phyloP scores from a whole-genome alignment of 768 basidiomycete genomes.

The Hericium rajendrae region DNA sequence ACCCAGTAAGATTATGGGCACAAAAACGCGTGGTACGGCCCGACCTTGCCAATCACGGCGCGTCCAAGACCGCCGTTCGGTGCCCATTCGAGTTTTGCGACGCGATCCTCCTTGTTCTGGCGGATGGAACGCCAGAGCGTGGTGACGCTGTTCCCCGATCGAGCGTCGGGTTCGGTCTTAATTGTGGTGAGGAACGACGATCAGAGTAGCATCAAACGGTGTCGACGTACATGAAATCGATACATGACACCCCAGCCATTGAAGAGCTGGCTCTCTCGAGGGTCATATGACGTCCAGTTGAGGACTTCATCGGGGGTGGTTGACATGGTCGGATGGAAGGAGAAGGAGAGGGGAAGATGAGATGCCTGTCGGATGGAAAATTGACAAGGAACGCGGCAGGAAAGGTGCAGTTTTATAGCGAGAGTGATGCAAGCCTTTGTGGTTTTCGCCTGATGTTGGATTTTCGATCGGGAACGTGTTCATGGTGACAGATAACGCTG shows the following conservation, averaged over 20 bases:
- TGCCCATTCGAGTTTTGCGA: constrained; percentile 84
- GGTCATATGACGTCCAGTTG: constrained; percentile 83
- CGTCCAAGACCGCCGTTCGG: constrained; percentile 76
- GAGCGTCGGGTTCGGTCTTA: constrained; percentile 55
- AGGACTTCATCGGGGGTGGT: constrained; percentile 46
- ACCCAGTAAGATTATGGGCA: constrained; percentile 3
- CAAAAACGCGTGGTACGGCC: background rate
- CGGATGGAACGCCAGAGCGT: constrained; percentile 77
- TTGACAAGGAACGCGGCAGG: constrained; percentile 15
- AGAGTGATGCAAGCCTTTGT: constrained; percentile 35
- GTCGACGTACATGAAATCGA: constrained; percentile 58
- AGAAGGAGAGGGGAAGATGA: constrained; percentile 15
- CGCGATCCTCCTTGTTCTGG: constrained; percentile 77
- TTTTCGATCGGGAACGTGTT: constrained; percentile 73
- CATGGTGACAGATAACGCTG: constrained; percentile 63
- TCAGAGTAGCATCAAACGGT: constrained; percentile 10
- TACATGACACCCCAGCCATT: constrained; percentile 75
- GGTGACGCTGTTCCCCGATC: constrained; percentile 55
- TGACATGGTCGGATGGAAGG: constrained; percentile 31
- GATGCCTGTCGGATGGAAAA: constrained; percentile 14
- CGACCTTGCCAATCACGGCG: constrained; percentile 76
- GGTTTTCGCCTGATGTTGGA: constrained; percentile 42
- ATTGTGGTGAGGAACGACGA: constrained; percentile 18
- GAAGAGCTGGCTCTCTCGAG: constrained; percentile 75
- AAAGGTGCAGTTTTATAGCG: constrained; percentile 41